A percentile compares a stretch with the other conserved stretches of the same genome.
Evolutionary conservation across 345 rosid species (phyloP).

Genomic region (Carallia pectinifolia): DNA sequence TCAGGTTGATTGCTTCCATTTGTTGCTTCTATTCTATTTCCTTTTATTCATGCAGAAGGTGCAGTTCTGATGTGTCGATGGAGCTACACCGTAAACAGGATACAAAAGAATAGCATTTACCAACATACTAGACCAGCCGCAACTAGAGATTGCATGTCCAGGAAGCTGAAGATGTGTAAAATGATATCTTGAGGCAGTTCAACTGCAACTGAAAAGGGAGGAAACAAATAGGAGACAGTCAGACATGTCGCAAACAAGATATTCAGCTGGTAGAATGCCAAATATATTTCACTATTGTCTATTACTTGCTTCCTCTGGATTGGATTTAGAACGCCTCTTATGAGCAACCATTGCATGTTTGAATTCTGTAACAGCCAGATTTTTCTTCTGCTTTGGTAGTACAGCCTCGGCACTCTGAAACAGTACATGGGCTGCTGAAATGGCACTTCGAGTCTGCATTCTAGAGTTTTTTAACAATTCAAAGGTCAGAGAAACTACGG

Average conservation of each 20-base stretch:
- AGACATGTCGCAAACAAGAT: not conserved
- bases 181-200: slow-evolving; percentile 74
- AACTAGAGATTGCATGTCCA: slow-evolving; percentile 59
- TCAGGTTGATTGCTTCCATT: not conserved
- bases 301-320: slow-evolving; percentile 41
- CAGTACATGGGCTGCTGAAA: slow-evolving; percentile 66
- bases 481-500: not conserved
- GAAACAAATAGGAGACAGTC: not conserved
- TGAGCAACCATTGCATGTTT: slow-evolving; percentile 74
- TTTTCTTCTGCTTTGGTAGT: slow-evolving; percentile 85
- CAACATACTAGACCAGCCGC: slow-evolving; percentile 58
- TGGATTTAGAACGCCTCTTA: slow-evolving; percentile 54
- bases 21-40: not conserved
- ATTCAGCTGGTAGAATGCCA: not conserved
- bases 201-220: slow-evolving; percentile 39
- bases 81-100: not conserved
- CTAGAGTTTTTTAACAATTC: slow-evolving; percentile 27
- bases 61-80: not conserved
- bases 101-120: slow-evolving; percentile 36
- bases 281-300: not conserved
- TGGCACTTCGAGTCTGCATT: slow-evolving; percentile 57
- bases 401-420: slow-evolving; percentile 61
- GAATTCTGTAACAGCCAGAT: slow-evolving; percentile 57
- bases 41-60: not conserved
- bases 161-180: slow-evolving; percentile 57